These are phyloP conservation scores for Aplosporella prunicola DNA, from an alignment of 2,329 filamentous ascomycete genomes.

Conservation along the genomic window DNA sequence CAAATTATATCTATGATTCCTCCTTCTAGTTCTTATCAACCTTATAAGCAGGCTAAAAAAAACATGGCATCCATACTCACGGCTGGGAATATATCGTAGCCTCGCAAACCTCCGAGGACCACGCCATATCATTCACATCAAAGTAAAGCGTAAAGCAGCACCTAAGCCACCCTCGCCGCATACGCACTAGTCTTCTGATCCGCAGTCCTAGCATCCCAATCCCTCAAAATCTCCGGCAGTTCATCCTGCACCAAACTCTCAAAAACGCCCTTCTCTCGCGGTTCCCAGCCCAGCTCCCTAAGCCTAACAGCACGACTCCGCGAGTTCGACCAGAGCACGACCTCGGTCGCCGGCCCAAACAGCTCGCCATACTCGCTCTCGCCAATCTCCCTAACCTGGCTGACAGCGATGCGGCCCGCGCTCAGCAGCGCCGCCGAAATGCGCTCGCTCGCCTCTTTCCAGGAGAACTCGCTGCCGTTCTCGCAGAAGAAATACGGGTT, in stretches of 20 bases:
- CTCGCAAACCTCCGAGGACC: no score
- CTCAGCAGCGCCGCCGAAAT: slow-evolving; percentile 31
- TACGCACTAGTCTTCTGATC: slow-evolving; percentile 2
- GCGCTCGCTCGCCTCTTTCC: slow-evolving; percentile 30
- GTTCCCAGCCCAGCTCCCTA: slow-evolving; percentile 37
- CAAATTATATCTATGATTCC: no score
- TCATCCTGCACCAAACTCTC: slow-evolving; percentile 35
- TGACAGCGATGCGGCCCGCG: slow-evolving; percentile 29
- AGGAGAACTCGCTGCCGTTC: slow-evolving; percentile 35
- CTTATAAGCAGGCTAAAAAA: no score
- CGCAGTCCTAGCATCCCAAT: slow-evolving; percentile 13
- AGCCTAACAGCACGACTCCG: slow-evolving; percentile 37
- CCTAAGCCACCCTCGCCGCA: background rate
- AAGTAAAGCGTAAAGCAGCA: no score
- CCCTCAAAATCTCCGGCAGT: slow-evolving; percentile 29
- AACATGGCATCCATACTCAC: no score
- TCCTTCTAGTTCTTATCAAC: no score
- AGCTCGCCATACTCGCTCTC: slow-evolving; percentile 32
- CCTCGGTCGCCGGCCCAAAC: slow-evolving; percentile 19
- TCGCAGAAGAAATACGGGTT: slow-evolving; percentile 46
- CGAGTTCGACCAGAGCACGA: slow-evolving; percentile 34
- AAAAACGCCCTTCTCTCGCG: slow-evolving; percentile 34
- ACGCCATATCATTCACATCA: no score
- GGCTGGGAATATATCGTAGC: no score
- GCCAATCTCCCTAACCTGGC: slow-evolving; percentile 28